These are phyloP conservation scores for Elsinoe arachidis DNA, from an alignment of 2,329 filamentous ascomycete species.

Conservation along the genomic window DNA sequence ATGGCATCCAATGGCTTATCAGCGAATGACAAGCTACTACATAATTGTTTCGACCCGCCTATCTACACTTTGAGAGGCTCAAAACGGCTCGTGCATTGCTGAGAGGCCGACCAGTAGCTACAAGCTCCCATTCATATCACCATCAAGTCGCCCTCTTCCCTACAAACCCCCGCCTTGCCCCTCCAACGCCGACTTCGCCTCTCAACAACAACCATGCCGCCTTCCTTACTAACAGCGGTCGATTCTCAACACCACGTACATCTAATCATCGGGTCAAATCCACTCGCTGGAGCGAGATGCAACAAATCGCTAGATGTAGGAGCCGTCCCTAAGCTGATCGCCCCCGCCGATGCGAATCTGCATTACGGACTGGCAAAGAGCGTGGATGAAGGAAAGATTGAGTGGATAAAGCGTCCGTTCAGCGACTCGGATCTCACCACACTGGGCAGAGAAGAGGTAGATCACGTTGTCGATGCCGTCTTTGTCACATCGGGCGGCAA, in stretches of 20 bases:
- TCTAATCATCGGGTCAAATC: conserved; percentile 76
- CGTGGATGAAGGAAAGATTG: conserved; percentile 57
- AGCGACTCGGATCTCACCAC: conserved; percentile 61
- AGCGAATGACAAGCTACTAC: neutral
- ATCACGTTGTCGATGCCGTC: conserved; percentile 74
- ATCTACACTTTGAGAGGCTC: neutral
- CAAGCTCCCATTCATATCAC: too few relatives aligned
- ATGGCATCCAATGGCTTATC: conserved; percentile 2
- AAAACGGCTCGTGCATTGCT: neutral
- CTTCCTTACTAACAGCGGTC: conserved; percentile 61
- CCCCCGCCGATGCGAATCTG: conserved; percentile 51
- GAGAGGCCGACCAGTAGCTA: too few relatives aligned
- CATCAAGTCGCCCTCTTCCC: neutral
- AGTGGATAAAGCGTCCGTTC: conserved; percentile 60
- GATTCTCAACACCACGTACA: conserved; percentile 66
- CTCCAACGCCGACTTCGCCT: conserved; percentile 2
- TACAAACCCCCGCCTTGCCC: neutral
- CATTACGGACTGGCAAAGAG: conserved; percentile 54
- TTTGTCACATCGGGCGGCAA: conserved; percentile 63
- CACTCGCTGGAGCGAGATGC: conserved; percentile 78
- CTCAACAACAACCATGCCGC: conserved; percentile 29
- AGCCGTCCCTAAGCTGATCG: conserved; percentile 69
- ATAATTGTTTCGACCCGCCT: neutral
- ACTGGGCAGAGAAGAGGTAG: conserved; percentile 73
- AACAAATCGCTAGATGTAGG: conserved; percentile 71